Percentiles rank a stretch among this genome's conserved stretches.
phyloP scores from a whole-genome alignment of 495 filamentous ascomycete genomes.

The Achaetomiella virescens region DNA sequence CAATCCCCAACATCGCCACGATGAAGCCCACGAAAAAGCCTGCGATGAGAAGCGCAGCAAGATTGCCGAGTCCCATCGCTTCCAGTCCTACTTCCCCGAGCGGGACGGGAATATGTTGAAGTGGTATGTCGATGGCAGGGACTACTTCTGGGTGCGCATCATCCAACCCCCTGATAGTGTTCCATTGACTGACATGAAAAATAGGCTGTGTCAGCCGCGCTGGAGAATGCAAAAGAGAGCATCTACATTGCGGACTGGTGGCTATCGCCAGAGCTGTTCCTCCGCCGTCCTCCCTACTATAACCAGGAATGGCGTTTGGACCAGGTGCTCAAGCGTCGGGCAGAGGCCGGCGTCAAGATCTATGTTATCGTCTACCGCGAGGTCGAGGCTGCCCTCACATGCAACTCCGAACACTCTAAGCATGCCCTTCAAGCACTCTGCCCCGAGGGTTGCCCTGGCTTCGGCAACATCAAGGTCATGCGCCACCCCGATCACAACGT shows the following conservation, averaged over 20 bases:
- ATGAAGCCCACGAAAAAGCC: conserved; percentile 80
- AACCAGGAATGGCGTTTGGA: conserved; percentile 89
- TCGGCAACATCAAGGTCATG: conserved; percentile 84
- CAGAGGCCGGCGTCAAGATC: conserved; percentile 90
- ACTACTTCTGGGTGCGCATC: conserved; percentile 74
- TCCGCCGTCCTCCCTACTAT: conserved; percentile 71
- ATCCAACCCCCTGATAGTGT: background rate
- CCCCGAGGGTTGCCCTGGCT: conserved; percentile 67
- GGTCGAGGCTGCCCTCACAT: conserved; percentile 74
- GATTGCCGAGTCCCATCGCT: conserved; percentile 74
- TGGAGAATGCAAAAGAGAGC: conserved; percentile 81
- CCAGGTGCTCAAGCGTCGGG: conserved; percentile 74
- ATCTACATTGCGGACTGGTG: conserved; percentile 98
- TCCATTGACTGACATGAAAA: background rate
- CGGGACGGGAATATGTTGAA: conserved; percentile 81
- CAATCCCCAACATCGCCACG: conserved; percentile 90
- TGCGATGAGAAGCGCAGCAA: conserved; percentile 72
- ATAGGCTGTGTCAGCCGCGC: conserved; percentile 70
- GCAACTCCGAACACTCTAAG: conserved; percentile 91
- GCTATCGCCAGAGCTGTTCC: conserved; percentile 87
- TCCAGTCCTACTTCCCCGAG: conserved; percentile 78
- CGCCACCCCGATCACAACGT: conserved; percentile 94
- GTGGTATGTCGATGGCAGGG: conserved; percentile 92
- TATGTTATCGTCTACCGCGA: conserved; percentile 93
- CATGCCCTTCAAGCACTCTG: conserved; percentile 75